Evolutionary conservation across 2,329 filamentous ascomycete genomes (phyloP).

Genomic region (Cordyceps cicadae): DNA sequence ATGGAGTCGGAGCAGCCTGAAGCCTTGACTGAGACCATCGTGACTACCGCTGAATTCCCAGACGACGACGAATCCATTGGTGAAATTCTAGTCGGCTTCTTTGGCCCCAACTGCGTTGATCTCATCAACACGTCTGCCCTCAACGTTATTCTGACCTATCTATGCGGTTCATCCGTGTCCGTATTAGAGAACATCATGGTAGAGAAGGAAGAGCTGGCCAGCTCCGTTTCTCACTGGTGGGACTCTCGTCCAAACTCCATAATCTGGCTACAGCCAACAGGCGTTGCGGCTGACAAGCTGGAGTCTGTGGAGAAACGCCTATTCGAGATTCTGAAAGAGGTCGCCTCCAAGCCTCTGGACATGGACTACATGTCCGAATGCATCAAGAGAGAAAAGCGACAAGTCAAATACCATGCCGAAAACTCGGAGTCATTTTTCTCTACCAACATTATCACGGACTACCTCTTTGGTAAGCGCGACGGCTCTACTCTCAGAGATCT

Average conservation of each 20-base stretch:
- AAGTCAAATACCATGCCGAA: constrained; percentile 77
- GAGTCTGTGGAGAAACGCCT: constrained; percentile 77
- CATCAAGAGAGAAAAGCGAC: constrained; percentile 69
- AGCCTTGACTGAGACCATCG: constrained; percentile 58
- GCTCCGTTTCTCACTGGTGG: constrained; percentile 70
- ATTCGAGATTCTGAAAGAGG: constrained; percentile 73
- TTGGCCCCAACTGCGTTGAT: constrained; percentile 76
- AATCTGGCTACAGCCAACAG: constrained; percentile 77
- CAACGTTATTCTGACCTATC: constrained; percentile 72
- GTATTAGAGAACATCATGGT: constrained; percentile 87
- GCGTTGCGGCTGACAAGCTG: constrained; percentile 80
- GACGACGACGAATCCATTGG: constrained; percentile 94
- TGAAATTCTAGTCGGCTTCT: constrained; percentile 76
- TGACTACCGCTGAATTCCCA: constrained; percentile 81
- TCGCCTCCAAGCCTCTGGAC: constrained; percentile 71
- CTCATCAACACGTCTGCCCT: constrained; percentile 61
- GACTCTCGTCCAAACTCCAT: constrained; percentile 74
- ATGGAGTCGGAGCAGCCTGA: constrained; percentile 77
- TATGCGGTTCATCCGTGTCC: constrained; percentile 88
- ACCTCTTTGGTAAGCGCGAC: constrained; percentile 79
- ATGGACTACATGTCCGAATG: constrained; percentile 88
- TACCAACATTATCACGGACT: constrained; percentile 81
- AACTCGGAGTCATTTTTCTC: constrained; percentile 73
- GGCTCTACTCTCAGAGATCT: constrained; percentile 65
- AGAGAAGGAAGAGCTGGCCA: constrained; percentile 86